Conservation (phyloP, 495 filamentous ascomycete genomes). For the Penicillium waksmanii region DNA sequence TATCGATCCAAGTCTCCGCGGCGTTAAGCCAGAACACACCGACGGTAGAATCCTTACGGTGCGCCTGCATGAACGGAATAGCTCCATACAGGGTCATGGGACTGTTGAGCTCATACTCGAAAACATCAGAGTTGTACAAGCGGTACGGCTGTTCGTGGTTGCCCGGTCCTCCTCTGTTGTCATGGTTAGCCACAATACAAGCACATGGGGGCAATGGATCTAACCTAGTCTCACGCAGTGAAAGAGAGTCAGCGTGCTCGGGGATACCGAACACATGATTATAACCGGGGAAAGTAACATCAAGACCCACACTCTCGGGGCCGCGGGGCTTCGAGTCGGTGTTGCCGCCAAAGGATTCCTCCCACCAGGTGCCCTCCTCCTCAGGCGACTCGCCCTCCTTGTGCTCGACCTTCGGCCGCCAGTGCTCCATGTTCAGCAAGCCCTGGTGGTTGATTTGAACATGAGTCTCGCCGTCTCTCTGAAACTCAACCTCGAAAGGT, state of each 20-base stretch:
- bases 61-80: constrained; percentile 97
- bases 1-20: constrained; percentile 96
- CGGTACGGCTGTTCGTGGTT: constrained; percentile 92
- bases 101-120: constrained; percentile 95
- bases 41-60: constrained; percentile 88
- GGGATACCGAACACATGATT: constrained; percentile 94
- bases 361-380: constrained; percentile 95
- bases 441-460: constrained; percentile 87
- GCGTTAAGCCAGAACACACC: constrained; percentile 99
- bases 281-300: constrained; percentile 90
- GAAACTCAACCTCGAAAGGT: constrained; percentile 85
- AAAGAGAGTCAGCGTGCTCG: constrained; percentile 85
- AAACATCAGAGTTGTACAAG: constrained; percentile 94
- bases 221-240: constrained; percentile 82
- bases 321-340: constrained; percentile 90
- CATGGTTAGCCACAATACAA: constrained; percentile 21
- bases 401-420: constrained; percentile 84
- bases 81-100: constrained; percentile 98
- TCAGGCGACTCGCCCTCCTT: constrained; percentile 51
- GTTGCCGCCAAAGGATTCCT: constrained; percentile 90
- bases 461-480: constrained; percentile 78
- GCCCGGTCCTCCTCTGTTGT: constrained; percentile 69
- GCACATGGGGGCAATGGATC: background rate
- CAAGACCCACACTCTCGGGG: constrained; percentile 87
- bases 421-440: constrained; percentile 90